Evolutionary conservation across 257 asterid genomes (phyloP).

Genomic region (Capsicum pubescens): DNA sequence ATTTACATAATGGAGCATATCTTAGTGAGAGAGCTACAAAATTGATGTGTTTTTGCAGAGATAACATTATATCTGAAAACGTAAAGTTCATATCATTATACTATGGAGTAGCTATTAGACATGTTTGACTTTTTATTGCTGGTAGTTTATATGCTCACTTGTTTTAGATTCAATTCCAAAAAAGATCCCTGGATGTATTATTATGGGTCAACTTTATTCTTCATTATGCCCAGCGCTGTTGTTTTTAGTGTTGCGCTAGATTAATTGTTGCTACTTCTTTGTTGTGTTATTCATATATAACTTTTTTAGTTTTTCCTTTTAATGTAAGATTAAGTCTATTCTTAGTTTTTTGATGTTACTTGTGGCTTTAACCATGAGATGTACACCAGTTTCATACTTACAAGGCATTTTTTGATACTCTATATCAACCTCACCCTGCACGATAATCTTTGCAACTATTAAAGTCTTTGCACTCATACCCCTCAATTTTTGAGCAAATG

Average conservation of each 20-base stretch:
- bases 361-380: too few relatives aligned
- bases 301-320: background rate
- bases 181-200: background rate
- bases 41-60: background rate
- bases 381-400: too few relatives aligned
- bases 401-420: too few relatives aligned
- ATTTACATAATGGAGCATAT: background rate
- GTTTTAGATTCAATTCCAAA: constrained; percentile 1
- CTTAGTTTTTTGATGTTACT: constrained; percentile 13
- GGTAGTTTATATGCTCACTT: constrained; percentile 6
- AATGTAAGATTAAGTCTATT: background rate
- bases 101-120: background rate
- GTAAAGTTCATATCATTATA: constrained; percentile 3
- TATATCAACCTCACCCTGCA: too few relatives aligned
- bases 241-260: background rate
- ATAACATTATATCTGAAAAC: background rate
- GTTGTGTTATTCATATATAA: background rate
- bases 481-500: background rate
- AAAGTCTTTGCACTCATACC: background rate
- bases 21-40: constrained; percentile 15
- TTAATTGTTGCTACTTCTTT: background rate
- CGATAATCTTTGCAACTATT: too few relatives aligned
- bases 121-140: background rate
- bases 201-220: background rate
- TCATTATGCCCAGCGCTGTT: background rate